Conservation (phyloP, 306 rosid species). For the Cicer cuneatum region DNA sequence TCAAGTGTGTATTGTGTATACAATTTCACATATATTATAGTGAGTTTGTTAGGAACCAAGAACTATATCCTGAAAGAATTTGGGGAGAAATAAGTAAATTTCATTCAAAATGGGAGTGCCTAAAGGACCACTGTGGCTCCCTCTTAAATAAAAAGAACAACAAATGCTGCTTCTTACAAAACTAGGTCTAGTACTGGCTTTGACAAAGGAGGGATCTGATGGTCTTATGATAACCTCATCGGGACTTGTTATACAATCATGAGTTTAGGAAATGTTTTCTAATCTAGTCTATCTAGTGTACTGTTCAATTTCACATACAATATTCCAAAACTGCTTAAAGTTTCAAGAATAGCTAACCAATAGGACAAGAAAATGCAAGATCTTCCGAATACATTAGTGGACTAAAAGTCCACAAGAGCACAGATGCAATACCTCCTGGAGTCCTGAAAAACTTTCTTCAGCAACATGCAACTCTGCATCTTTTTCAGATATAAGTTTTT, state of each 20-base stretch:
- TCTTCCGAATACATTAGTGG: conserved; percentile 30
- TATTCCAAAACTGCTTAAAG: conserved; percentile 21
- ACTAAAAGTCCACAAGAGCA: conserved; percentile 42
- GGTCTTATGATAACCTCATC: conserved; percentile 27
- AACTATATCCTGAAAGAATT: no score
- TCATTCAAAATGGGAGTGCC: not conserved
- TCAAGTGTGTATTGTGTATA: not conserved
- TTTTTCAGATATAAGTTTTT: conserved; percentile 70
- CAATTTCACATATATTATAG: conserved; percentile 8
- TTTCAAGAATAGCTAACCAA: not conserved
- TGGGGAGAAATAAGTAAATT: conserved; percentile 11
- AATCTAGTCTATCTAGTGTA: not conserved
- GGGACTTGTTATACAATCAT: conserved; percentile 3
- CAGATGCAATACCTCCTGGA: conserved; percentile 73
- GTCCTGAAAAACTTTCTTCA: conserved; percentile 86
- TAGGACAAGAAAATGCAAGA: conserved; percentile 37
- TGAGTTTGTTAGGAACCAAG: not conserved
- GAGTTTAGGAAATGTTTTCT: conserved; percentile 14
- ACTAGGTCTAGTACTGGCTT: conserved; percentile 9
- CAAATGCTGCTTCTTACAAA: conserved; percentile 9
- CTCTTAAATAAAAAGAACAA: not conserved
- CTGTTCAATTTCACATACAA: conserved; percentile 28
- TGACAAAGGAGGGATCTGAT: not conserved
- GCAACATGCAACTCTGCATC: conserved; percentile 73
- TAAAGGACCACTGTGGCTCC: conserved; percentile 11